A percentile compares a stretch with the other conserved stretches of the same genome.
phyloP scores from a whole-genome alignment of 805 yeast species.

The Candida namnaoensis region DNA sequence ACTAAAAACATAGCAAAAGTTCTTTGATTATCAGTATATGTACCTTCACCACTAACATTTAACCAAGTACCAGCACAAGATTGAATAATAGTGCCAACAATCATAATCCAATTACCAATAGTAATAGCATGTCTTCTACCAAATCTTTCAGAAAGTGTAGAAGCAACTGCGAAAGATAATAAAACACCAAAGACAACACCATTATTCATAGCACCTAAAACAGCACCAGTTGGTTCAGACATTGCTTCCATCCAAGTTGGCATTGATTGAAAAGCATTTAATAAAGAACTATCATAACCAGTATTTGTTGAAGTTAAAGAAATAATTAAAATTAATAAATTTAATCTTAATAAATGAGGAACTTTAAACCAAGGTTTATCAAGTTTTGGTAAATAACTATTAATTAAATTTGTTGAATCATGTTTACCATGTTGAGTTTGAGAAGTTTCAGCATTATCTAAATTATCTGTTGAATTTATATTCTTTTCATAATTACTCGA shows the following conservation, averaged over 20 bases:
- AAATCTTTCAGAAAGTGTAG: slow-evolving; percentile 23
- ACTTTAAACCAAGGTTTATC: slow-evolving; percentile 25
- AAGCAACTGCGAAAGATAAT: slow-evolving; percentile 20
- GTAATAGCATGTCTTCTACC: slow-evolving; percentile 30
- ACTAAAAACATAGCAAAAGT: slow-evolving; percentile 8
- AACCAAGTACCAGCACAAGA: slow-evolving; percentile 21
- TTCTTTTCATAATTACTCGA: neutral
- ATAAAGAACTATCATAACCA: slow-evolving; percentile 40
- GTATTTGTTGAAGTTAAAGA: slow-evolving; percentile 38
- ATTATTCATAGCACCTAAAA: slow-evolving; percentile 31
- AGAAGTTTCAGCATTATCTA: neutral
- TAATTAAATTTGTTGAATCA: neutral
- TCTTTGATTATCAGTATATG: neutral
- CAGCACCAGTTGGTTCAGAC: slow-evolving; percentile 29
- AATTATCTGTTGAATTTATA: neutral
- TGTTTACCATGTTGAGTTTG: neutral
- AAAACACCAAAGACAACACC: slow-evolving; percentile 35
- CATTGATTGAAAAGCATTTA: slow-evolving; percentile 42
- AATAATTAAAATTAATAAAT: slow-evolving; percentile 28
- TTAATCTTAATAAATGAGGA: slow-evolving; percentile 29
- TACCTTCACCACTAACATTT: neutral
- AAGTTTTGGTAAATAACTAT: slow-evolving; percentile 14
- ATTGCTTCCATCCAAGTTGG: slow-evolving; percentile 30
- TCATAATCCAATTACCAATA: slow-evolving; percentile 14
- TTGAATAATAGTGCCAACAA: slow-evolving; percentile 19